A percentile compares a stretch with the other conserved stretches of the same genome.
These are phyloP conservation scores for Phialocephala sp. DNA, from an alignment of 2,329 filamentous ascomycete genomes.

Conservation along the genomic window DNA sequence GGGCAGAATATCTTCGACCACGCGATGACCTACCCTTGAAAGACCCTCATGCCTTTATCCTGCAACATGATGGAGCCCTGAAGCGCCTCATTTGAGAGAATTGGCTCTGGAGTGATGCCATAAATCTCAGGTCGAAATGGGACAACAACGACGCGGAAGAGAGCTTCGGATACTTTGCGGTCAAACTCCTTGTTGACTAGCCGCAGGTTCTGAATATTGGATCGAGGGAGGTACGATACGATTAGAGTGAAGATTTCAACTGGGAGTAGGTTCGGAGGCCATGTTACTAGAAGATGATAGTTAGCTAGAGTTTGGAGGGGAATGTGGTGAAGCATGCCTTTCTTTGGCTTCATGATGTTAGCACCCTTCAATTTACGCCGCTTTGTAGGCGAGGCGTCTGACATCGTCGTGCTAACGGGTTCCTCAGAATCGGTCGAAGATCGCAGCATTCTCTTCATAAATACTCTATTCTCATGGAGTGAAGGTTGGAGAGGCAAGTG, in stretches of 20 bases:
- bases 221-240: conserved; percentile 57
- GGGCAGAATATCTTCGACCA: background rate
- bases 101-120: conserved; percentile 51
- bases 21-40: conserved; percentile 49
- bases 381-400: conserved; percentile 31
- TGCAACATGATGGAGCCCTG: conserved; percentile 41
- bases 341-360: conserved; percentile 18
- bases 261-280: conserved; percentile 54
- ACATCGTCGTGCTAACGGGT: conserved; percentile 20
- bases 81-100: conserved; percentile 15
- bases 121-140: conserved; percentile 70
- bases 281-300: conserved; percentile 33
- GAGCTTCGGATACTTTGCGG: conserved; percentile 57
- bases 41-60: conserved; percentile 62
- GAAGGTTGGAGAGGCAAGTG: background rate
- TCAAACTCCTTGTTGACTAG: conserved; percentile 67
- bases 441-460: background rate
- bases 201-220: conserved; percentile 64
- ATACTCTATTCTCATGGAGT: conserved; percentile 1
- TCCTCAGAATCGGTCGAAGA: conserved; percentile 2
- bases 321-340: conserved; percentile 15
- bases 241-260: conserved; percentile 68
- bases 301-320: background rate
- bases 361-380: conserved; percentile 34
- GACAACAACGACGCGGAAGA: conserved; percentile 68